Conservation (phyloP, 768 basidiomycete genomes). For the Suillus weaverae region DNA sequence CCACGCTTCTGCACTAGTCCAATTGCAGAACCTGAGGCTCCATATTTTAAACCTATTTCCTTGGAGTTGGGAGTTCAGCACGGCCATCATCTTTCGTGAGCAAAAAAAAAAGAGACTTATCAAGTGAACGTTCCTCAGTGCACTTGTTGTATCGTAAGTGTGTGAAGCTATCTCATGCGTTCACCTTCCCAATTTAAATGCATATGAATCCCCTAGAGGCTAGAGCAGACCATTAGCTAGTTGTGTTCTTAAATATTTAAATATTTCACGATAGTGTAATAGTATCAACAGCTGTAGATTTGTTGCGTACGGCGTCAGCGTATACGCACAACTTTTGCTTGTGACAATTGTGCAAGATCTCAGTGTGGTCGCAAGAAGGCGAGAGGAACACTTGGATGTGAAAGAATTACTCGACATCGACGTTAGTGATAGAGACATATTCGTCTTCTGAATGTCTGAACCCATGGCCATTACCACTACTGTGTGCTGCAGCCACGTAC, state of each 20-base stretch:
- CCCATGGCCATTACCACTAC: neutral
- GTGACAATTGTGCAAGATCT: neutral
- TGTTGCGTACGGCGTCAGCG: neutral
- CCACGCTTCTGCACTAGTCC: conserved; percentile 1
- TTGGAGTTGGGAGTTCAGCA: neutral
- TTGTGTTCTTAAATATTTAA: neutral
- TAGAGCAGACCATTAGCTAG: neutral
- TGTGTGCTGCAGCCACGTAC: neutral
- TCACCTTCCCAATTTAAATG: neutral
- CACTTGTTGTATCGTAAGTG: neutral
- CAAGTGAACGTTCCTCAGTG: neutral
- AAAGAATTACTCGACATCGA: neutral
- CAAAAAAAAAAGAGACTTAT: neutral
- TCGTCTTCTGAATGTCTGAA: neutral
- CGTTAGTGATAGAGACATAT: neutral
- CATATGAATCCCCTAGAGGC: neutral
- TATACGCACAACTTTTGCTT: neutral
- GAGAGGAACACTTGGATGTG: neutral
- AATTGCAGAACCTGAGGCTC: neutral
- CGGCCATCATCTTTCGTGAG: neutral
- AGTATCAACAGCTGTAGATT: neutral
- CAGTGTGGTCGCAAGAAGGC: too few relatives aligned
- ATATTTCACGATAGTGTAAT: neutral
- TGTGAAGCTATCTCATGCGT: neutral
- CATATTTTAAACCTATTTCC: neutral